Evolutionary conservation across 2,329 filamentous ascomycete genomes (phyloP).

Genomic region (Cercospora sp.): DNA sequence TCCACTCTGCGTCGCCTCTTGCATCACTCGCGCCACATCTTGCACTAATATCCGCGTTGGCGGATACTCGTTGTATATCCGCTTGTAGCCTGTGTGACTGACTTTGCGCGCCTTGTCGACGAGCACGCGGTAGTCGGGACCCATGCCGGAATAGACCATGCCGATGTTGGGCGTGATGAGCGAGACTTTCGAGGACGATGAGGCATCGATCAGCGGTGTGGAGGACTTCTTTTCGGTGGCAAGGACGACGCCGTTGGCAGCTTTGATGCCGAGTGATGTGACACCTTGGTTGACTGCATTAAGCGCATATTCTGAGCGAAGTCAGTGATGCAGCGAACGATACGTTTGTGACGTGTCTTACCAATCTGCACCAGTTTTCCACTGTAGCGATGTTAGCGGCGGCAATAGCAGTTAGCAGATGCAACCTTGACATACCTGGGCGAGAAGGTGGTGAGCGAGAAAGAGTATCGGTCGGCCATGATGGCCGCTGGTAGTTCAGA

Average conservation of each 20-base stretch:
- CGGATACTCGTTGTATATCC: slow-evolving; percentile 99
- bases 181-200: slow-evolving; percentile 94
- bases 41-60: slow-evolving; percentile 98
- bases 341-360: slow-evolving; percentile 42
- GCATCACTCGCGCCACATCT: slow-evolving; percentile 96
- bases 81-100: slow-evolving; percentile 97
- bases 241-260: slow-evolving; percentile 97
- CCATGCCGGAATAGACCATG: slow-evolving; percentile 99
- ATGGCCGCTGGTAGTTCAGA: slow-evolving; percentile 35
- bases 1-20: slow-evolving; percentile 96
- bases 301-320: slow-evolving; percentile 83
- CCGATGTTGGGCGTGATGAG: slow-evolving; percentile 98
- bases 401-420: slow-evolving; percentile 40
- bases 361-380: slow-evolving; percentile 99
- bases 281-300: slow-evolving; percentile 99
- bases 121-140: slow-evolving; percentile 94
- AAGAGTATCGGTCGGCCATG: slow-evolving; percentile 99
- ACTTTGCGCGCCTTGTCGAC: slow-evolving; percentile 98
- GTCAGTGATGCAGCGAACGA: slow-evolving; percentile 19
- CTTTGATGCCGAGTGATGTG: slow-evolving; percentile 97
- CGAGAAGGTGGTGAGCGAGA: slow-evolving; percentile 99
- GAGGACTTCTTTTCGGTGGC: slow-evolving; percentile 99
- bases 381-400: slow-evolving; percentile 55
- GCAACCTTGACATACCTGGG: slow-evolving; percentile 71
- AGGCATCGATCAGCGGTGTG: slow-evolving; percentile 91